Evolutionary conservation across 257 asterid species (phyloP).

Genomic region (Salvia miltiorrhiza): DNA sequence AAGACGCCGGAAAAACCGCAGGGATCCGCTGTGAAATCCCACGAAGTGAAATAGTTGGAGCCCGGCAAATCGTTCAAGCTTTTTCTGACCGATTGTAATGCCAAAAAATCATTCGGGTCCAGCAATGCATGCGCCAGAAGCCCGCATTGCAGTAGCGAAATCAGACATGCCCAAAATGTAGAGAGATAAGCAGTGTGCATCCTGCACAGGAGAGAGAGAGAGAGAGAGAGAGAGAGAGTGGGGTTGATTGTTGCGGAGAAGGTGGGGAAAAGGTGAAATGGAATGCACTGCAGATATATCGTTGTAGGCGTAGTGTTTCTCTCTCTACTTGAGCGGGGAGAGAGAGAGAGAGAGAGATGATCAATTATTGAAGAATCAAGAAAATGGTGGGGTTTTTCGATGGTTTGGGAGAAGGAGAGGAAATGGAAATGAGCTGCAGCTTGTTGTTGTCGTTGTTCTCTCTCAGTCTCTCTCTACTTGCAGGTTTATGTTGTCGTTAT

Average conservation of each 20-base stretch:
- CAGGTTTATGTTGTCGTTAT: conserved; percentile 29
- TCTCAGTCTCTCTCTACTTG: conserved; percentile 4
- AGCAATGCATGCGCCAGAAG: conserved; percentile 41
- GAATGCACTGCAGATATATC: conserved; percentile 1
- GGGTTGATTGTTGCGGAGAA: background rate
- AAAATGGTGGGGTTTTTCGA: background rate
- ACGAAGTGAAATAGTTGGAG: conserved; percentile 60
- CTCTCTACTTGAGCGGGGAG: conserved; percentile 23
- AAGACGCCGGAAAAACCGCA: conserved; percentile 72
- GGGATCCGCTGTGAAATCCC: conserved; percentile 98
- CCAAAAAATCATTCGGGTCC: conserved; percentile 83
- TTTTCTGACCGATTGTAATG: conserved; percentile 67
- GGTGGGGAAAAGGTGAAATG: conserved; percentile 1
- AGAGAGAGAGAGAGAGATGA: background rate
- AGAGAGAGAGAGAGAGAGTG: background rate
- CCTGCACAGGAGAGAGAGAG: background rate
- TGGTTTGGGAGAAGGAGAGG: background rate
- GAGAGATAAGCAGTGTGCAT: background rate
- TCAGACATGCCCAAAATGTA: conserved; percentile 5
- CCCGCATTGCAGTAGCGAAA: conserved; percentile 16
- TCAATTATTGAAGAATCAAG: background rate
- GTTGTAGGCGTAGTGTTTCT: background rate
- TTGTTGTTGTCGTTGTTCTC: conserved; percentile 14
- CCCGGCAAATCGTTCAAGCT: conserved; percentile 75
- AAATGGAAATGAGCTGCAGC: conserved; percentile 27